Evolutionary conservation across 1,139 yeast species (phyloP).

Genomic region (Magnusiomyces ingens): DNA sequence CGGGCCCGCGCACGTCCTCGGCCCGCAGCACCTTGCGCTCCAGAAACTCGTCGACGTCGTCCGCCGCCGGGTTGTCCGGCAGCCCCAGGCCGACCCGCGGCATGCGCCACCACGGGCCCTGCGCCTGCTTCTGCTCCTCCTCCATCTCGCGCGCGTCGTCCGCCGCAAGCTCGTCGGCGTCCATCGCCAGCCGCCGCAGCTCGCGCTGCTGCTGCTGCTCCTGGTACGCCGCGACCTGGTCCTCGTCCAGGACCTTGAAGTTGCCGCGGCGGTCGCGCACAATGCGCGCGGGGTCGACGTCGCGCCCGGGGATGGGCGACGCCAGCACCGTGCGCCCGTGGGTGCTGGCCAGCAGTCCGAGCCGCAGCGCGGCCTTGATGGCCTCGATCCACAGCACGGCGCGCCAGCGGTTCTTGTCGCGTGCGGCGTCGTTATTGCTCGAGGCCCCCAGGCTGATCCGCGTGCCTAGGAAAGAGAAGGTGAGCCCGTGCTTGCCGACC

Average conservation of each 20-base stretch:
- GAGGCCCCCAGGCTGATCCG: slow-evolving; percentile 6
- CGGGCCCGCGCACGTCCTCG: slow-evolving; percentile 34
- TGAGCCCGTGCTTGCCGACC: slow-evolving; percentile 15
- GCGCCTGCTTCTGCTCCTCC: neutral
- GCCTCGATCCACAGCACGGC: slow-evolving; percentile 31
- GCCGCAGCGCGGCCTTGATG: slow-evolving; percentile 30
- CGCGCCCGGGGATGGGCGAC: slow-evolving; percentile 34
- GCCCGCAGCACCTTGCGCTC: slow-evolving; percentile 27
- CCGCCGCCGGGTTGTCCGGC: slow-evolving; percentile 22
- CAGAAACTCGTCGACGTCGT: slow-evolving; percentile 26
- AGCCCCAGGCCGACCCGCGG: slow-evolving; percentile 31
- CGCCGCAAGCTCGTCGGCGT: neutral
- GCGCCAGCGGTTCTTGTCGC: slow-evolving; percentile 29
- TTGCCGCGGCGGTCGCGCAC: slow-evolving; percentile 10
- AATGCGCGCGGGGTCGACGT: slow-evolving; percentile 27
- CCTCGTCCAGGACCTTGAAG: slow-evolving; percentile 11
- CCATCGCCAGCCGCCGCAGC: slow-evolving; percentile 3
- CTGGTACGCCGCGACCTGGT: slow-evolving; percentile 15
- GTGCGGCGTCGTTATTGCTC: slow-evolving; percentile 18
- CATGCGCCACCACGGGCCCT: slow-evolving; percentile 24
- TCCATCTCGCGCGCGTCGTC: neutral
- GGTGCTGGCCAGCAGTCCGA: slow-evolving; percentile 28
- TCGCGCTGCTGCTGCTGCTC: slow-evolving; percentile 4
- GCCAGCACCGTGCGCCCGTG: slow-evolving; percentile 29
- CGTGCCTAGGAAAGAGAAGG: neutral